Base-by-base conservation (phyloP, 2,329 filamentous ascomycete species). In the Pestalotiopsis sp. region DNA sequence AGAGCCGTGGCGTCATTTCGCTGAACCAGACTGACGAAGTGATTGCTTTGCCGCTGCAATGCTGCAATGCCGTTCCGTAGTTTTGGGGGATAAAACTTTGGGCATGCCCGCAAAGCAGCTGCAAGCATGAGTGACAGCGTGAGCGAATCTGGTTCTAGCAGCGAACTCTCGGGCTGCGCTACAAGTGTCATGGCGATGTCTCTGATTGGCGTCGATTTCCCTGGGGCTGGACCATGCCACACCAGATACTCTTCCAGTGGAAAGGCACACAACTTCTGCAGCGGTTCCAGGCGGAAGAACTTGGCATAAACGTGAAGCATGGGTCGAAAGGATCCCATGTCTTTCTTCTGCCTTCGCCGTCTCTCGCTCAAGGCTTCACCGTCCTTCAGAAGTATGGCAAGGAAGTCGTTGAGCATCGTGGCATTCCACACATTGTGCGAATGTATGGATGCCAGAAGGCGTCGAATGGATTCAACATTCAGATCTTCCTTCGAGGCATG, bases 401-500 rank as follows among this genome's bases (percentile, higher is more conserved):
- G 77, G 20, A 87, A 72, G 72, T 88, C 86, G 70, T 85, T 85
- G 68, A 83, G 80, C 69, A 88, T 80, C 59, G 84, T 72, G 60
- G 82, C 78, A 70, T 85, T 82, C 63, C 87, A 81, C 20, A 87
- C 79, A 12, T 83, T 77, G 4, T 83, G 79, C 39, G 80, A 71
- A 59, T 85, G 82, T 4, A 90, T 85, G 58, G 87, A 82, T 4
- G 84, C 77, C 64, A 91, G 83, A 59, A 92, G 84, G 39, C 82
- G 81, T 58, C 84, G 81, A 36, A 94, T 82, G 31, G 85, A 84
- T 3, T 82, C 78, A 4, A 85, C 81, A 70, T 93, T 85, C 27
- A 83, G 79, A 23, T 83, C 83, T 3, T 77, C 76, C 72, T 93
- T 93, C 65, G 92, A 91, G 39, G 91, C 91, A 69, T 91, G 87